A percentile compares a stretch with the other conserved stretches of the same genome.
These are phyloP conservation scores for Mortierella sp. DNA, from an alignment of 371 early-diverging fungal genomes.

Conservation along the genomic window DNA sequence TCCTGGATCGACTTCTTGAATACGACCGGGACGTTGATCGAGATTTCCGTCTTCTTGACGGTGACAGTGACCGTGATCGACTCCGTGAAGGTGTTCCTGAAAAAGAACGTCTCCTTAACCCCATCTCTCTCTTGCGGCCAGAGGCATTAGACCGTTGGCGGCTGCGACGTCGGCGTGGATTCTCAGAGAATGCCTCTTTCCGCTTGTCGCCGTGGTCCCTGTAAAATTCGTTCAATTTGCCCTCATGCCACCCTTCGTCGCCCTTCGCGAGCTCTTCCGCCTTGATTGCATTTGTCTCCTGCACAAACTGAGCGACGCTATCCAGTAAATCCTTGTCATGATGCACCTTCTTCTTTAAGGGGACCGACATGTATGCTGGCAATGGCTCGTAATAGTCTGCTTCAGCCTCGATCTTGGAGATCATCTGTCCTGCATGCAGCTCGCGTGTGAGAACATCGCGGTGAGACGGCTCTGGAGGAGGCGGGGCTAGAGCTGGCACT, in stretches of 20 bases:
- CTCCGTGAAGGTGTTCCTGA: background rate
- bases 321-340: slow-evolving; percentile 50
- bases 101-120: slow-evolving; percentile 4
- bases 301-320: slow-evolving; percentile 64
- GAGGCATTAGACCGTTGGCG: background rate
- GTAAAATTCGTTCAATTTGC: slow-evolving; percentile 63
- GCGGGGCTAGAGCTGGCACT: slow-evolving; percentile 10
- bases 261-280: slow-evolving; percentile 46
- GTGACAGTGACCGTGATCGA: slow-evolving; percentile 29
- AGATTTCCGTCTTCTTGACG: slow-evolving; percentile 11
- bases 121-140: background rate
- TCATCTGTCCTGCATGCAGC: slow-evolving; percentile 72
- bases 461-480: slow-evolving; percentile 35
- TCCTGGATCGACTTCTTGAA: slow-evolving; percentile 35
- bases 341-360: slow-evolving; percentile 47
- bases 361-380: slow-evolving; percentile 57
- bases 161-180: slow-evolving; percentile 21
- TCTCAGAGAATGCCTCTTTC: slow-evolving; percentile 24
- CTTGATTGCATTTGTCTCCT: slow-evolving; percentile 59
- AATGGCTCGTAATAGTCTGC: slow-evolving; percentile 64
- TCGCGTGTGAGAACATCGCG: slow-evolving; percentile 54
- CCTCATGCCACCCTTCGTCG: slow-evolving; percentile 73
- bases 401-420: slow-evolving; percentile 61
- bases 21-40: slow-evolving; percentile 22
- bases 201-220: slow-evolving; percentile 35